These are phyloP conservation scores for Pyrrhoderma lamaoense DNA, from an alignment of 1,284 basidiomycete genomes.

Conservation along the genomic window DNA sequence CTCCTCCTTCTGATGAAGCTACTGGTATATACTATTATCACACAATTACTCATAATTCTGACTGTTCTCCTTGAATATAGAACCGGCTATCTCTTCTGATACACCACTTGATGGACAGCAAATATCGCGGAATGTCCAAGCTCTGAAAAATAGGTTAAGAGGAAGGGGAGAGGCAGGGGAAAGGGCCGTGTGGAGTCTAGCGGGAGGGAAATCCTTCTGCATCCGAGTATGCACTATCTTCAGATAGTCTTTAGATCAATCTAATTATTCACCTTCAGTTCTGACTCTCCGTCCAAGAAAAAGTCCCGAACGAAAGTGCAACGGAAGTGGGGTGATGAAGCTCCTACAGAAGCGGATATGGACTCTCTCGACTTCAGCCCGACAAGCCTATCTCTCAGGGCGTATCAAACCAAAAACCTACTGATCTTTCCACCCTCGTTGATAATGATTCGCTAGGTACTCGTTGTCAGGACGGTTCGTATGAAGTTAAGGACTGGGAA, in stretches of 20 bases:
- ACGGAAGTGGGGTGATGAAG: constrained; percentile 88
- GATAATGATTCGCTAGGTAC: constrained; percentile 77
- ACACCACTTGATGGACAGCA: constrained; percentile 73
- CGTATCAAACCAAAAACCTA: constrained; percentile 30
- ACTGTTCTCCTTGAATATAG: constrained; percentile 22
- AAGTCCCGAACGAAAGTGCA: constrained; percentile 65
- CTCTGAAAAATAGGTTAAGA: constrained; percentile 77
- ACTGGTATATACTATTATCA: constrained; percentile 27
- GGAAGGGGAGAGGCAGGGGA: constrained; percentile 57
- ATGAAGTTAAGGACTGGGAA: constrained; percentile 94
- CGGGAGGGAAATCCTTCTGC: constrained; percentile 51
- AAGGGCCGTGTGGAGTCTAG: constrained; percentile 42
- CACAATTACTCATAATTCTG: background rate
- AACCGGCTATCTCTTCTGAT: constrained; percentile 51
- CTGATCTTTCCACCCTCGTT: constrained; percentile 58
- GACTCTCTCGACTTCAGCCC: constrained; percentile 80
- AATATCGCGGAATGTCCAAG: constrained; percentile 89
- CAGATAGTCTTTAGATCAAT: constrained; percentile 17
- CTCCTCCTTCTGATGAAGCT: constrained; percentile 52
- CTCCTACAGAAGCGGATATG: constrained; percentile 78
- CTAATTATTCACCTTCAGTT: constrained; percentile 33
- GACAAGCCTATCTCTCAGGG: constrained; percentile 33
- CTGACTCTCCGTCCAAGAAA: constrained; percentile 53
- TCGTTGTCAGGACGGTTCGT: constrained; percentile 76
- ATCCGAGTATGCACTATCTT: constrained; percentile 50